Evolutionary conservation across 495 filamentous ascomycete species (phyloP), one percentile per base, ranked within the genome.

Genomic region (Parachaetomium inaequale): DNA sequence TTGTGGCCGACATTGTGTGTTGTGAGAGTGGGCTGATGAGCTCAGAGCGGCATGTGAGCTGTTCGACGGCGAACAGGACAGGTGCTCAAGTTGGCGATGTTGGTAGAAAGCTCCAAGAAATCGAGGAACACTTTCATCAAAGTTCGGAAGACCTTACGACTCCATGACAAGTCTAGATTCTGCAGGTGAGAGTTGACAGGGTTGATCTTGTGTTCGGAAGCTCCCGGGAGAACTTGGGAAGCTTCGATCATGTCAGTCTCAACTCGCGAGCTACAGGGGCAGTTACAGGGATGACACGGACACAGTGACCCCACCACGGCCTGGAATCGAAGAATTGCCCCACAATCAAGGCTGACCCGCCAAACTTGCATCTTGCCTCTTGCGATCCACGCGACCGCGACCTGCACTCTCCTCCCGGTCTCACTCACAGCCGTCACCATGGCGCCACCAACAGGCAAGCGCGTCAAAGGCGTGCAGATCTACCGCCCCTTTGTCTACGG

Each of bases 401-500:
- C 17, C 23, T 29, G 29, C 36, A 7, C 26, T 21, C 11, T 29
- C 29, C n/a, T 5, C 25, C 7, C 40, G n/a, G 4, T 14, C 51
- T n/a, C 14, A 19, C 12, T 38, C 51, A 56, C 1, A 10, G 7
- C 25, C 28, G 4, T 38, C 28, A 71, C 42, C 51, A 83, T 84
- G 80, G 81, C 81, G 59, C 80, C 81, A 17, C 78, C 80, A 15
- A 75, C 77, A n/a, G 78, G 78, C 21, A 83, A 83, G 62, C 82
- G 82, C 66, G 71, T 82, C 63, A 82, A 94, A 80, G 88, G 88
- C 63, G 79, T 88, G 59, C 88, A 89, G 58, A 80, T 92, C 56
- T 87, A 82, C 72, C 84, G 91, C 6, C 89, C 89, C 42, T 93
- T 94, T 74, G 83, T 93, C 63, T 92, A 90, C 77, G 91, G 91